phyloP scores from a whole-genome alignment of 352 stramenopile species.

The Phytopythium montanum region DNA sequence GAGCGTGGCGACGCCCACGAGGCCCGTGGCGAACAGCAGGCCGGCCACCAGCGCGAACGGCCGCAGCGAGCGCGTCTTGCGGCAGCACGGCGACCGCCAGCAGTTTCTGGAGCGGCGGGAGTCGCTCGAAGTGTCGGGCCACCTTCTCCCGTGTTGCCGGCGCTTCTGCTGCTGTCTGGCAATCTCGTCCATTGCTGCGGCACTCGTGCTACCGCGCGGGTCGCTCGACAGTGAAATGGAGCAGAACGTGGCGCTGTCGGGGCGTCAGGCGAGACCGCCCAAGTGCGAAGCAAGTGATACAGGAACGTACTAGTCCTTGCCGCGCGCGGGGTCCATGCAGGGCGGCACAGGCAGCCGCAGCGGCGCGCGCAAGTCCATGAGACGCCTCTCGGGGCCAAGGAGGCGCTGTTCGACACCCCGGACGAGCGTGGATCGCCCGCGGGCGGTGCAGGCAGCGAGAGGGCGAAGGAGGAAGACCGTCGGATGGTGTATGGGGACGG shows the following conservation, averaged over 20 bases:
- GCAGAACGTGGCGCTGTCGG: conserved; percentile 44
- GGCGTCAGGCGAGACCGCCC: conserved; percentile 3
- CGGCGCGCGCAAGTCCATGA: conserved; percentile 17
- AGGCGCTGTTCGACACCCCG: background rate
- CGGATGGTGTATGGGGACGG: too few relatives aligned
- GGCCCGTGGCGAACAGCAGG: conserved; percentile 32
- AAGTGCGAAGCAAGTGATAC: too few relatives aligned
- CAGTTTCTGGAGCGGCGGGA: background rate
- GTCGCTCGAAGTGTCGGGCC: background rate
- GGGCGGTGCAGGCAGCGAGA: background rate
- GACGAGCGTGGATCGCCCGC: background rate
- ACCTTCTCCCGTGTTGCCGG: conserved; percentile 8
- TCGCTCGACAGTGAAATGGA: conserved; percentile 63
- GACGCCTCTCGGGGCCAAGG: background rate
- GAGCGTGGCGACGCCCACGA: conserved; percentile 33
- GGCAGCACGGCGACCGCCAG: background rate
- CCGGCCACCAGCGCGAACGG: conserved; percentile 30
- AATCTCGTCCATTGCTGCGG: conserved; percentile 24
- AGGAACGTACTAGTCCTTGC: conserved; percentile 36
- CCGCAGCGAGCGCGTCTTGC: conserved; percentile 7
- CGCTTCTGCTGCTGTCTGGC: conserved; percentile 17
- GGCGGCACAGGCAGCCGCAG: conserved; percentile 22
- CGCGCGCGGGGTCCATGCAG: conserved; percentile 18
- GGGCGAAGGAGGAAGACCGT: too few relatives aligned
- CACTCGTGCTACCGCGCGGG: conserved; percentile 29